A percentile compares a stretch with the other conserved stretches of the same genome.
Evolutionary conservation across 495 filamentous ascomycete genomes (phyloP).

Genomic region (Sporormia fimetaria): DNA sequence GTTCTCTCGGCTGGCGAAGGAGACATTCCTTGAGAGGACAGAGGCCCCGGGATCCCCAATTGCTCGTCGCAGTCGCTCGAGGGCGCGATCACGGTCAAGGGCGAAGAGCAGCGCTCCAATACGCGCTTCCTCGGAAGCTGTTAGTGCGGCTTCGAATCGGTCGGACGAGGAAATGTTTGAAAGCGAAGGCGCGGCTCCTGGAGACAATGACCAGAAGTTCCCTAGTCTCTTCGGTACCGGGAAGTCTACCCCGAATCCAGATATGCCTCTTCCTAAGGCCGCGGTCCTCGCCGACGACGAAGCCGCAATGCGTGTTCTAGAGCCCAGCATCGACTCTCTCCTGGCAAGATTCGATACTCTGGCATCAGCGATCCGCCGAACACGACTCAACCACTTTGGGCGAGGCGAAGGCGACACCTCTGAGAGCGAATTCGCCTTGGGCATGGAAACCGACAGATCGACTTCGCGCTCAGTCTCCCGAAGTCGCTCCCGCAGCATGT

Average conservation of each 20-base stretch:
- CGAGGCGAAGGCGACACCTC: conserved; percentile 11
- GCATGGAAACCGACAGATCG: conserved; percentile 3
- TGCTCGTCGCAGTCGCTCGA: background rate
- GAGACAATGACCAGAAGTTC: too few relatives aligned
- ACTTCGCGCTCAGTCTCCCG: background rate
- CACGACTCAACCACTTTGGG: conserved; percentile 34
- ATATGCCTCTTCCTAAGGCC: background rate
- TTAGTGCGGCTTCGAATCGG: too few relatives aligned
- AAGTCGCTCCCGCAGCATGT: background rate
- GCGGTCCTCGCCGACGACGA: conserved; percentile 51
- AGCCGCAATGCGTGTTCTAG: conserved; percentile 45
- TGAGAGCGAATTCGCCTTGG: conserved; percentile 15
- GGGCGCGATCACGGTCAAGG: background rate
- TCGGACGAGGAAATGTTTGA: conserved; percentile 8
- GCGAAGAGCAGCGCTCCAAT: conserved; percentile 25
- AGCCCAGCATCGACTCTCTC: conserved; percentile 52
- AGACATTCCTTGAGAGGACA: conserved; percentile 42
- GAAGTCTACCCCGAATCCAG: background rate
- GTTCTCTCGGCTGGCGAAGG: conserved; percentile 53
- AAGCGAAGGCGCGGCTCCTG: too few relatives aligned
- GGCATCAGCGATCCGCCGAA: conserved; percentile 53
- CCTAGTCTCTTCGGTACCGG: too few relatives aligned
- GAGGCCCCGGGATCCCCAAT: conserved; percentile 9
- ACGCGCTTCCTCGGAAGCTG: too few relatives aligned
- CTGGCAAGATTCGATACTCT: conserved; percentile 54